Evolutionary conservation across 139 green algal species (phyloP), one percentile per base, ranked within the genome.

Genomic region (Asterochloris erici): DNA sequence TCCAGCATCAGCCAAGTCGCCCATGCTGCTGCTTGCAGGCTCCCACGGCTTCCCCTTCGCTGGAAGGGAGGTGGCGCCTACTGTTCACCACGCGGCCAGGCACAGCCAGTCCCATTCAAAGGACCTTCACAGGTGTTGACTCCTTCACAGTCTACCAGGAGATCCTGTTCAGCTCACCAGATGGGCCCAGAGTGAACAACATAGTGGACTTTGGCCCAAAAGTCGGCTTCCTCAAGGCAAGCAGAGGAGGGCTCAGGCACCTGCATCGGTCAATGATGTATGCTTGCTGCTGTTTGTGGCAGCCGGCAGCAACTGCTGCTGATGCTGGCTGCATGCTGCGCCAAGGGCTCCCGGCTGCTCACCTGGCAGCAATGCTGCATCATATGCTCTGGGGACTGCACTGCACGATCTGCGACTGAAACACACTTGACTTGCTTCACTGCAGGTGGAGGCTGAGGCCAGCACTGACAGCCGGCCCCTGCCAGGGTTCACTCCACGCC

Each of bases 81-180:
- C 87, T 98, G 19, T 98, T 93, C 92, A 98, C 94, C 16, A 92
- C 86, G 0, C 82, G 90, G 0, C 93, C 92, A 0, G 87, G 86
- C 79, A 95, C 89, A 12, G 91, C 92, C n/a, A 94, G 87, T 14
- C 95, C 96, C 83, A 97, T 98, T 64, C 96, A 99, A 87, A 87
- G 92, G 68, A 94, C 92, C 1, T 98, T 98, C 88, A 96, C 94
- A 0, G 95, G 91, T 0, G 90, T 97, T 6, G 94, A 98, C 26
- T 84, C 87, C 0, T 98, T 99, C 84, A 87, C 79, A 14, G 89
- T 98, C 13, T 98, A 91, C 87, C 95, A 98, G 87, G 92, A 85
- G 38, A 79, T 85, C 1, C 74, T 85, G 24, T 63, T 81, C 21
- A 63, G 16, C 26, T 66, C 69, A 68, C 84, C 78, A 24, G 75